Evolutionary conservation across 1,139 yeast genomes (phyloP), one percentile per base, ranked within the genome.

Genomic region (Yarrowia galli): DNA sequence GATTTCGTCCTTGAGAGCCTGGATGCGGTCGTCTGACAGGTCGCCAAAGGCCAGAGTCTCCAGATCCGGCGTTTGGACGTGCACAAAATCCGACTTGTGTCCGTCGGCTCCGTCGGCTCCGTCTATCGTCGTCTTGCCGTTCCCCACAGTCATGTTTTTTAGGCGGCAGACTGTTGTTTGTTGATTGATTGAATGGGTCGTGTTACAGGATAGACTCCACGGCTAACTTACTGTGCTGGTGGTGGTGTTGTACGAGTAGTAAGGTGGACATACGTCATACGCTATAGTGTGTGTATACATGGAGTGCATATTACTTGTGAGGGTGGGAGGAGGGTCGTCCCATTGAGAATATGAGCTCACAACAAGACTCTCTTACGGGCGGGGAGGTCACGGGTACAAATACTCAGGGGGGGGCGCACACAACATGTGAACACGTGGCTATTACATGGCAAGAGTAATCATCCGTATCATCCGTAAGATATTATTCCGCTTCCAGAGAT

Each of bases 1-100:
- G 18, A 74, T 73, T 46, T 74, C 74, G 43, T 74, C 75, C 46
- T 74, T 66, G 28, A 74, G 68, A 38, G 69, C 66, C 61, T 68
- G 68, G 13, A 73, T 74, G 28, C 71, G 68, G 51, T 71, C 73
- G 54, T 72, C 71, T 5, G 66, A 46, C 36, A 61, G 28, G 28
- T 61, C 66, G 20, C 8, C 9, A 9, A 42, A 49, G 7, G 48
- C n/a, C 2, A 46, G 8, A 9, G n/a, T n/a, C 23, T 23, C 60
- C 23, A 38, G 12, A 56, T 56, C 64, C 40, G 49, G 64, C 23
- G 32, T 4, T 7, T 20, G 35, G 13, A 13, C 25, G 8, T 20
- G 16, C 22, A 15, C 23, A 10, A n/a, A 18, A 15, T 42, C 46
- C n/a, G n/a, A n/a, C n/a, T n/a, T n/a, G 25, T 22, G 6, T 20